phyloP scores from a whole-genome alignment of 306 rosid genomes.

The Quercus wislizeni region DNA sequence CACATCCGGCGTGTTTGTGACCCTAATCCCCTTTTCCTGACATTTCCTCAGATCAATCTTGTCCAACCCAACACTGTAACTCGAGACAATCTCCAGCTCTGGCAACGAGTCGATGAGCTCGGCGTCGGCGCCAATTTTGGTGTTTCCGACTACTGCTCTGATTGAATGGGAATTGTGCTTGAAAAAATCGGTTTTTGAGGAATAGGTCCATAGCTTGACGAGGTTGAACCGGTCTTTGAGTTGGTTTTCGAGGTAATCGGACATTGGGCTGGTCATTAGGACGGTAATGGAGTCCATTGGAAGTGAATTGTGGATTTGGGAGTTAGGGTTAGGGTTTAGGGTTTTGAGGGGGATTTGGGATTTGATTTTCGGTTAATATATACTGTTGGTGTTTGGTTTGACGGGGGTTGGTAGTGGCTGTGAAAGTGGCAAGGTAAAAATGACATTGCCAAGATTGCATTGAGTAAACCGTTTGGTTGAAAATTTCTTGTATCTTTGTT shows the following conservation, averaged over 20 bases:
- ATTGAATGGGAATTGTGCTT: slow-evolving; percentile 26
- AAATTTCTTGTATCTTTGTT: no score
- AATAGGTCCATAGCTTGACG: slow-evolving; percentile 44
- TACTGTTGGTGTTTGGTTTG: no score
- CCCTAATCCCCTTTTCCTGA: slow-evolving; percentile 42
- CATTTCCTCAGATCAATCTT: slow-evolving; percentile 54
- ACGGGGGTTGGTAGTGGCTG: no score
- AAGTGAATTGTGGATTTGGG: not conserved
- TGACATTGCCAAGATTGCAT: no score
- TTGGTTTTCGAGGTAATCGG: slow-evolving; percentile 34
- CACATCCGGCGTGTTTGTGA: slow-evolving; percentile 68
- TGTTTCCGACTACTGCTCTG: slow-evolving; percentile 41
- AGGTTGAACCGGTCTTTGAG: slow-evolving; percentile 57
- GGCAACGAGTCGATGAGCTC: slow-evolving; percentile 48
- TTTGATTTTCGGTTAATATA: no score
- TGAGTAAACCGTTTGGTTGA: no score
- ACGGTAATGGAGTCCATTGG: slow-evolving; percentile 47
- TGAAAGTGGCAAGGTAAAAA: no score
- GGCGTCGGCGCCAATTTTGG: slow-evolving; percentile 49
- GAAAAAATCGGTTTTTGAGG: slow-evolving; percentile 27
- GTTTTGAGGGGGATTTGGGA: no score
- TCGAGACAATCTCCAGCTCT: slow-evolving; percentile 50
- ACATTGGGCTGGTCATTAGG: slow-evolving; percentile 43
- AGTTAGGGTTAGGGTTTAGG: not conserved
- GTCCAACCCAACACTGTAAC: slow-evolving; percentile 66